Conservation (phyloP, 768 basidiomycete species). For the Boletus rex-veris region DNA sequence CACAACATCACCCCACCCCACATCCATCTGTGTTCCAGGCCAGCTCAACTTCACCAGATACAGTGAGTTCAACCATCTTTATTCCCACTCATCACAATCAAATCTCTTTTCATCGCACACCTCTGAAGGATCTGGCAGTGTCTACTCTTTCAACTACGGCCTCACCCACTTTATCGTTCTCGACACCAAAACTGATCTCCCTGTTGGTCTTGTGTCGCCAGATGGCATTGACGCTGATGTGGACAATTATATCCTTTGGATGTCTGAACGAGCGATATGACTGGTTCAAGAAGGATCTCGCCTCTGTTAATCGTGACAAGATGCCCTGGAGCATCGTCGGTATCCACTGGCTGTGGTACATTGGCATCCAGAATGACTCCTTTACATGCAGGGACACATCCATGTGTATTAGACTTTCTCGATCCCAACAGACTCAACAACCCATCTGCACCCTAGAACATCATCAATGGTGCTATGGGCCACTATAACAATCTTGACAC, state of each 20-base stretch:
- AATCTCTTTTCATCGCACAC: conserved; percentile 1
- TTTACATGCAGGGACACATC: conserved; percentile 28
- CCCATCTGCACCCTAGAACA: too few species aligned
- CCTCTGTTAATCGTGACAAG: conserved; percentile 18
- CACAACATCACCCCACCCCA: too few species aligned
- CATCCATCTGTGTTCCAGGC: too few species aligned
- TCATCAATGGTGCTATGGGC: too few species aligned
- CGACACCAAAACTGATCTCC: conserved; percentile 26
- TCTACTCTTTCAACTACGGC: conserved; percentile 30
- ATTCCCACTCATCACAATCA: neutral
- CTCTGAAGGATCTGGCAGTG: conserved; percentile 22
- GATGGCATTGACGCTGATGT: conserved; percentile 18
- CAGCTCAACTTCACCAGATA: conserved; percentile 29
- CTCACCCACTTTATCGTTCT: conserved; percentile 27
- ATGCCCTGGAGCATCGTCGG: conserved; percentile 29
- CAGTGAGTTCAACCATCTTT: conserved; percentile 11
- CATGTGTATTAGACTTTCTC: too few species aligned
- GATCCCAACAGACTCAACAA: too few species aligned
- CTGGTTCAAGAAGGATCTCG: conserved; percentile 27
- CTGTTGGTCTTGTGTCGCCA: conserved; percentile 22
- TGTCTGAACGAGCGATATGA: conserved; percentile 26
- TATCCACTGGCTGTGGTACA: conserved; percentile 26
- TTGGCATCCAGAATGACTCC: conserved; percentile 7
- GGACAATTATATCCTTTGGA: conserved; percentile 27
- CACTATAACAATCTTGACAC: too few species aligned